phyloP scores from a whole-genome alignment of 1,139 yeast species.

The Yamadazyma conglobata region DNA sequence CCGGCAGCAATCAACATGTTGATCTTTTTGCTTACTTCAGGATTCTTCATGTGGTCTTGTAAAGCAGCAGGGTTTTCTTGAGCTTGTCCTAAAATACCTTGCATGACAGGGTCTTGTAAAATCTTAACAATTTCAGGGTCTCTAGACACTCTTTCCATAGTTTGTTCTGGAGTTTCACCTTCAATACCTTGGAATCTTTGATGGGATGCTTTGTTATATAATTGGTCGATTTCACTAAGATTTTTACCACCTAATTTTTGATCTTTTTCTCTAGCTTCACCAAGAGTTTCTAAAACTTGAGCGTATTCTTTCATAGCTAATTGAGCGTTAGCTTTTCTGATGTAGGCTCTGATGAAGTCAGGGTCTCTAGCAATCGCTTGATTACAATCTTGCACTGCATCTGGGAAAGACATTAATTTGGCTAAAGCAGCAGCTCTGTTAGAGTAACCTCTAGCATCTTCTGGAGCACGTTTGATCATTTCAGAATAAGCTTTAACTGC shows the following conservation, averaged over 20 bases:
- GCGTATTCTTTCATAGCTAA: conserved; percentile 87
- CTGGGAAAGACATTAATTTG: conserved; percentile 95
- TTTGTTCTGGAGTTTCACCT: conserved; percentile 94
- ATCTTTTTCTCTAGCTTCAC: conserved; percentile 74
- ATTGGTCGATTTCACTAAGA: conserved; percentile 74
- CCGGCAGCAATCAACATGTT: conserved; percentile 94
- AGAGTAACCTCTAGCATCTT: conserved; percentile 94
- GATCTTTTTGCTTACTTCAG: conserved; percentile 85
- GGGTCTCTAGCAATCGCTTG: conserved; percentile 87
- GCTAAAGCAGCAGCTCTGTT: conserved; percentile 97
- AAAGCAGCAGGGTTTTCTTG: conserved; percentile 94
- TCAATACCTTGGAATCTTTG: conserved; percentile 78
- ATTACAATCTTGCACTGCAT: conserved; percentile 90
- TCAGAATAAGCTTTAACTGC: conserved; percentile 95
- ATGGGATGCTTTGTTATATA: conserved; percentile 71
- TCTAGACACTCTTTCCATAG: conserved; percentile 83
- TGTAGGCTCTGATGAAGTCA: conserved; percentile 85
- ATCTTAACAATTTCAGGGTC: conserved; percentile 94
- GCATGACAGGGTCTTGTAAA: conserved; percentile 96
- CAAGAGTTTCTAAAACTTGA: conserved; percentile 77
- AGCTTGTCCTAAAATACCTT: conserved; percentile 90
- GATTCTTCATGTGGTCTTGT: conserved; percentile 97
- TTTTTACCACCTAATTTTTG: conserved; percentile 59
- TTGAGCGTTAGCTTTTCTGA: conserved; percentile 94
- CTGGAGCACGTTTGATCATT: conserved; percentile 94